These are phyloP conservation scores for Calocera cornea DNA, from an alignment of 768 basidiomycete species.

Conservation along the genomic window DNA sequence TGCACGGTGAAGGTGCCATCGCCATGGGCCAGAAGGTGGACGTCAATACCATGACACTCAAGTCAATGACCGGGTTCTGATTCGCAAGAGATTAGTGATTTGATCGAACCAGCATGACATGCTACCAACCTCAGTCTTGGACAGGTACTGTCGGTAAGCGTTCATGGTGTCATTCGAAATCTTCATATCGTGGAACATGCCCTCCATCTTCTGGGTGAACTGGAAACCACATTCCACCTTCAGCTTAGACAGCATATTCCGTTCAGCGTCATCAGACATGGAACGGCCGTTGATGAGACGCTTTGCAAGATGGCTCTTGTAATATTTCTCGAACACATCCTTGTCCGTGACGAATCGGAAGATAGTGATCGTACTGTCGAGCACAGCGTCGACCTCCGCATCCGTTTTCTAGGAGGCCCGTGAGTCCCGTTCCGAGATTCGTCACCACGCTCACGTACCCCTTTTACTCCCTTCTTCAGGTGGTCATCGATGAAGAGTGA, in stretches of 20 bases:
- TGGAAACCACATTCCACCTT: conserved; percentile 93
- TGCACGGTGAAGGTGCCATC: conserved; percentile 45
- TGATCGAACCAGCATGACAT: conserved; percentile 4
- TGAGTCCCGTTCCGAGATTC: too few relatives aligned
- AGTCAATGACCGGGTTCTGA: conserved; percentile 65
- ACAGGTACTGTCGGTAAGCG: conserved; percentile 51
- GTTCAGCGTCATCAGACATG: conserved; percentile 93
- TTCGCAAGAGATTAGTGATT: neutral
- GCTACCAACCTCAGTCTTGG: conserved; percentile 43
- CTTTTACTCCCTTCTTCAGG: conserved; percentile 85
- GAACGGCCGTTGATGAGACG: conserved; percentile 76
- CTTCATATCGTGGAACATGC: conserved; percentile 98
- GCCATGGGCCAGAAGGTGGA: conserved; percentile 93
- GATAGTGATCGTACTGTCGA: conserved; percentile 92
- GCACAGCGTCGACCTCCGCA: conserved; percentile 68
- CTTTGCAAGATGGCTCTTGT: conserved; percentile 90
- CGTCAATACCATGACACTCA: conserved; percentile 86
- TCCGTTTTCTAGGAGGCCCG: conserved; percentile 98
- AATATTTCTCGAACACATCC: conserved; percentile 95
- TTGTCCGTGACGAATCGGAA: conserved; percentile 92
- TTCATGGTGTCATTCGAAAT: conserved; percentile 69
- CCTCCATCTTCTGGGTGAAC: conserved; percentile 95
- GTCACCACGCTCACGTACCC: conserved; percentile 64
- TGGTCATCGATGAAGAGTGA: conserved; percentile 96
- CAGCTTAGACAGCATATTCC: conserved; percentile 91